Conservation (phyloP, 139 green algal genomes). For the Tetraselmis striata region DNA sequence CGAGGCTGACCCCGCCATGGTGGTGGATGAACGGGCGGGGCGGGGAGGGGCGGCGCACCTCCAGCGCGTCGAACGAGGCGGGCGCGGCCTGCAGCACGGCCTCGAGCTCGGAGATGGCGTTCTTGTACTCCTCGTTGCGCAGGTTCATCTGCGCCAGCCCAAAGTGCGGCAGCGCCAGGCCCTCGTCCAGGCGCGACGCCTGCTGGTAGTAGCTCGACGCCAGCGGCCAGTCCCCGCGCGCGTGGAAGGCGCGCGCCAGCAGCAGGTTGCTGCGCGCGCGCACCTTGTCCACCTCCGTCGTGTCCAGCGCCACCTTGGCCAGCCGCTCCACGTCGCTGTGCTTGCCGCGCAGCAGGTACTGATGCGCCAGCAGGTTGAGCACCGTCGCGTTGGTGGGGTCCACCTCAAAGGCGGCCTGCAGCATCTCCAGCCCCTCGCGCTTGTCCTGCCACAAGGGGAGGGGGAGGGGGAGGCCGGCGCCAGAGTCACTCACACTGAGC, state of each 20-base stretch:
- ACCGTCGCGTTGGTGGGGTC: conserved; percentile 53
- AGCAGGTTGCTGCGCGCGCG: conserved; percentile 40
- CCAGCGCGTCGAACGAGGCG: conserved; percentile 56
- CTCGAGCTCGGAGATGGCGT: conserved; percentile 65
- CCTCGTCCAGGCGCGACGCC: conserved; percentile 48
- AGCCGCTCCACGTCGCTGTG: conserved; percentile 35
- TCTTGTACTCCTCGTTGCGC: conserved; percentile 35
- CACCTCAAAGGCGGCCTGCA: conserved; percentile 62
- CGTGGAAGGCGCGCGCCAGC: conserved; percentile 48
- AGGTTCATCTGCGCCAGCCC: conserved; percentile 67
- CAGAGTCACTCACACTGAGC: too few species aligned
- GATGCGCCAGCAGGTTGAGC: conserved; percentile 61
- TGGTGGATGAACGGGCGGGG: too few species aligned
- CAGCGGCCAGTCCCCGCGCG: conserved; percentile 24
- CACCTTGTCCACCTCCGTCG: conserved; percentile 24
- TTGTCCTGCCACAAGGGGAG: too few species aligned
- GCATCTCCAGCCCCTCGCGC: conserved; percentile 55
- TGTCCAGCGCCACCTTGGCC: conserved; percentile 44
- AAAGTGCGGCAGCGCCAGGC: conserved; percentile 43
- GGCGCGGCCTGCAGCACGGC: conserved; percentile 45
- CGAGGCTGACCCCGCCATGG: too few species aligned
- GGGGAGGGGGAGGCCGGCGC: too few species aligned
- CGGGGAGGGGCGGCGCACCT: conserved; percentile 23
- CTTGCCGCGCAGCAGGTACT: conserved; percentile 55
- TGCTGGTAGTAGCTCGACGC: conserved; percentile 35